Conservation (phyloP, 495 filamentous ascomycete species). For the Penicillium turbatum region DNA sequence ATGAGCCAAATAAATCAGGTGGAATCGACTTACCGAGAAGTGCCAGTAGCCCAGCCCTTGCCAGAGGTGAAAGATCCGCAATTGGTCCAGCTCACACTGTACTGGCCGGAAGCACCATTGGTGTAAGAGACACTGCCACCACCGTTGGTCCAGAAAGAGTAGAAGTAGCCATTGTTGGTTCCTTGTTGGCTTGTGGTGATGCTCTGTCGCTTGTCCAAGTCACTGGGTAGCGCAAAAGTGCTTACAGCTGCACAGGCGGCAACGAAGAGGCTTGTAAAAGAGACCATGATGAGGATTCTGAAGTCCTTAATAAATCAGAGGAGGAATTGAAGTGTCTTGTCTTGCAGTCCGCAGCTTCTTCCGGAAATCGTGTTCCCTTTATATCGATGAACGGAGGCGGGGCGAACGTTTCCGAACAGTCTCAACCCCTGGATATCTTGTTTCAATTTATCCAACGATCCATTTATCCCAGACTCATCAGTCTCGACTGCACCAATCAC, state of each 20-base stretch:
- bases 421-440: conserved; percentile 1
- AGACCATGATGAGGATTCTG: conserved; percentile 39
- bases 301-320: neutral
- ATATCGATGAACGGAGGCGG: conserved; percentile 1
- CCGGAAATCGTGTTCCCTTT: neutral
- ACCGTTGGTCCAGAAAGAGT: conserved; percentile 60
- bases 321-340: neutral
- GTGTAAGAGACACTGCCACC: conserved; percentile 50
- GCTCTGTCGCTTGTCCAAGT: conserved; percentile 29
- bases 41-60: conserved; percentile 58
- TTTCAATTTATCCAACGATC: conserved; percentile 2
- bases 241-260: conserved; percentile 31
- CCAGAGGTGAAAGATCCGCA: conserved; percentile 59
- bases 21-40: conserved; percentile 30
- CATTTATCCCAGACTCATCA: conserved; percentile 2
- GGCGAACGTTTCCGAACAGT: neutral
- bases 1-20: neutral
- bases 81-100: conserved; percentile 51
- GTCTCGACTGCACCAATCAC: neutral
- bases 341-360: neutral
- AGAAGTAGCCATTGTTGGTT: conserved; percentile 57
- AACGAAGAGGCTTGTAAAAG: conserved; percentile 40
- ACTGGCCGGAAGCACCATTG: conserved; percentile 53
- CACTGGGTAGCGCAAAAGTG: conserved; percentile 40
- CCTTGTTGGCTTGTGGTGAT: conserved; percentile 44